These are phyloP conservation scores for Agroathelia rolfsii DNA, from an alignment of 1,284 basidiomycete genomes.

Conservation along the genomic window DNA sequence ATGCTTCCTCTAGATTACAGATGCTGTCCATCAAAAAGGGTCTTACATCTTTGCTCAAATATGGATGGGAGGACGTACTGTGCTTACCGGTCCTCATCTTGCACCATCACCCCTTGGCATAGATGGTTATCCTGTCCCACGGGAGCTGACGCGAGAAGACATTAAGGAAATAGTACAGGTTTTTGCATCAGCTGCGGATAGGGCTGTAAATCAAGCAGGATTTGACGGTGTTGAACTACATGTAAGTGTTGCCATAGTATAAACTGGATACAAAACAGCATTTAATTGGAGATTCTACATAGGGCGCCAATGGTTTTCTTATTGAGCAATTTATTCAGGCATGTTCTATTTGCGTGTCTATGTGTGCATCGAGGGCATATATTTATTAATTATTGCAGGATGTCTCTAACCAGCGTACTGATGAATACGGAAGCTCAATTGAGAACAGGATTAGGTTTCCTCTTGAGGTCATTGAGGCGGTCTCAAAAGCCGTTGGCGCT, in stretches of 20 bases:
- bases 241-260: too few relatives aligned
- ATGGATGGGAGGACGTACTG: slow-evolving; percentile 34
- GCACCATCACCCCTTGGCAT: too few relatives aligned
- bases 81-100: too few relatives aligned
- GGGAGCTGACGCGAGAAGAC: slow-evolving; percentile 16
- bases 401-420: slow-evolving; percentile 37
- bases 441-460: slow-evolving; percentile 40
- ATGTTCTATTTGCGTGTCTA: too few relatives aligned
- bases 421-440: slow-evolving; percentile 45
- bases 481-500: slow-evolving; percentile 28
- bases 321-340: too few relatives aligned
- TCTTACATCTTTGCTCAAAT: slow-evolving; percentile 26
- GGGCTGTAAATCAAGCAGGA: slow-evolving; percentile 20
- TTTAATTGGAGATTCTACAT: too few relatives aligned
- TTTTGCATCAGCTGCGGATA: slow-evolving; percentile 18
- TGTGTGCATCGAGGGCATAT: too few relatives aligned
- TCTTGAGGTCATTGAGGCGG: slow-evolving; percentile 35
- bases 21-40: too few relatives aligned
- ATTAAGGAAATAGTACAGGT: slow-evolving; percentile 19
- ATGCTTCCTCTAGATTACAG: not conserved
- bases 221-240: slow-evolving; percentile 21
- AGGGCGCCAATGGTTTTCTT: too few relatives aligned
- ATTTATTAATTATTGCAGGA: slow-evolving; percentile 32
- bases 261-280: too few relatives aligned
- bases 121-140: slow-evolving; percentile 22